Percentiles rank a stretch among this genome's conserved stretches.
Conservation (phyloP, 192 early-diverging fungal genomes). For the Mortierella alpina region DNA sequence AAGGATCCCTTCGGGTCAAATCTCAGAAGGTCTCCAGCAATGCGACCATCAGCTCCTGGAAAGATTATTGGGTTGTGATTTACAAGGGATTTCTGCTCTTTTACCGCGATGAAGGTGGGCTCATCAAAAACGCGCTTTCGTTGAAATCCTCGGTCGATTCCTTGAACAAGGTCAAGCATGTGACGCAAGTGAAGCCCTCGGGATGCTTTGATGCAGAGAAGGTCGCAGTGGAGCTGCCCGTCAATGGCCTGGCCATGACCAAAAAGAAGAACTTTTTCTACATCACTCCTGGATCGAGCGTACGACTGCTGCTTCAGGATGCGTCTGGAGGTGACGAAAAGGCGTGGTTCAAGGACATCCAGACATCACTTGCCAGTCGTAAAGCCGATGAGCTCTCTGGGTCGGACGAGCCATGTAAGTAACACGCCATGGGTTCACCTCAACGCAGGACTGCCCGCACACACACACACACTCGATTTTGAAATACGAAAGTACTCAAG, state of each 20-base stretch:
- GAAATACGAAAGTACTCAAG: background rate
- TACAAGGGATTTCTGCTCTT: constrained; percentile 49
- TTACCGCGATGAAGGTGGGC: constrained; percentile 33
- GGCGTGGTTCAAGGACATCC: constrained; percentile 42
- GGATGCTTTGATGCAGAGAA: constrained; percentile 48
- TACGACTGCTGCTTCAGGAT: constrained; percentile 42
- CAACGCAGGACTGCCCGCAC: background rate
- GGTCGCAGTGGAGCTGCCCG: constrained; percentile 29
- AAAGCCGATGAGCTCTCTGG: constrained; percentile 34
- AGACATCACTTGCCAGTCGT: constrained; percentile 27
- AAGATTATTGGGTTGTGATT: constrained; percentile 50
- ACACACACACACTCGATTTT: background rate
- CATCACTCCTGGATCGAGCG: constrained; percentile 39
- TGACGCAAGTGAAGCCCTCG: constrained; percentile 41
- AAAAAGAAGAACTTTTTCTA: constrained; percentile 50
- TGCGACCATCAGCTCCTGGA: constrained; percentile 53
- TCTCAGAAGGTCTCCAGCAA: constrained; percentile 45
- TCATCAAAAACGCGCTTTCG: constrained; percentile 23
- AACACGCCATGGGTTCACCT: no score
- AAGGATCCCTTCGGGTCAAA: constrained; percentile 62
- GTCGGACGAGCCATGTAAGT: constrained; percentile 33
- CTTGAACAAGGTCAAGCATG: constrained; percentile 14
- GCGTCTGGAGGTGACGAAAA: constrained; percentile 35
- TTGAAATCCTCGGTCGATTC: constrained; percentile 28
- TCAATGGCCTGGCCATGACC: constrained; percentile 19